Evolutionary conservation across 2,329 filamentous ascomycete species (phyloP).

Genomic region (Chaetomium sp.): DNA sequence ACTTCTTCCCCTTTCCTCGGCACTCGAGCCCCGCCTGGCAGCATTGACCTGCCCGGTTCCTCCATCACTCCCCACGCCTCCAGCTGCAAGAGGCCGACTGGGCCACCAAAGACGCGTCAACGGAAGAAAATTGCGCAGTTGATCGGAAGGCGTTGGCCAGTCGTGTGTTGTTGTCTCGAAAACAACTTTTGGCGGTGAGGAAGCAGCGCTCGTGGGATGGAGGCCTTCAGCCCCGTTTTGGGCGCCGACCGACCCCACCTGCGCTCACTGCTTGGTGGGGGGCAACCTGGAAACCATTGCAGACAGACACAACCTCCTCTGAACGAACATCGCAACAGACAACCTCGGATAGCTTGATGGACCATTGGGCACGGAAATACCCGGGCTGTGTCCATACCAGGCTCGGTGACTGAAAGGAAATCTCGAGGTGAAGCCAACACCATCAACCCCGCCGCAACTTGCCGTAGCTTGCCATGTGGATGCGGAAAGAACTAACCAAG

Average conservation of each 20-base stretch:
- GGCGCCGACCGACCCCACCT: constrained; percentile 12
- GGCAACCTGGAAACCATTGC: not conserved
- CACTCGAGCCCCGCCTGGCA: not conserved
- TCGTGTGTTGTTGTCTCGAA: constrained; percentile 14
- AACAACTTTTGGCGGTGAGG: constrained; percentile 32
- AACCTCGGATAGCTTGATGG: not conserved
- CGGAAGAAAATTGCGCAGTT: not conserved
- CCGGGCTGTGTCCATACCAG: not conserved
- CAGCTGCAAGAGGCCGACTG: not conserved
- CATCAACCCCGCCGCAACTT: not conserved
- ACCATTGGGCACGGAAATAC: not conserved
- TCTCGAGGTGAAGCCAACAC: not conserved
- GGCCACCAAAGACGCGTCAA: constrained; percentile 10
- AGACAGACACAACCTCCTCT: not conserved
- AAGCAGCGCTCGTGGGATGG: constrained; percentile 11
- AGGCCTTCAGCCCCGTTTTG: constrained; percentile 19
- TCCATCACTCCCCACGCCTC: not conserved
- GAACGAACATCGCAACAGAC: not conserved
- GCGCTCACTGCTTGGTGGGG: constrained; percentile 12
- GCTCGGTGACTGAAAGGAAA: not conserved
- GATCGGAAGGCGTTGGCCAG: constrained; percentile 3
- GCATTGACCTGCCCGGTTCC: not conserved
- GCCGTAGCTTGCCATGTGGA: not conserved
- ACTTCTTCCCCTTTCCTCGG: not conserved
- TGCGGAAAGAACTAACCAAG: too few relatives aligned